Evolutionary conservation across 495 filamentous ascomycete genomes (phyloP).

Genomic region (Tuber melanosporum): DNA sequence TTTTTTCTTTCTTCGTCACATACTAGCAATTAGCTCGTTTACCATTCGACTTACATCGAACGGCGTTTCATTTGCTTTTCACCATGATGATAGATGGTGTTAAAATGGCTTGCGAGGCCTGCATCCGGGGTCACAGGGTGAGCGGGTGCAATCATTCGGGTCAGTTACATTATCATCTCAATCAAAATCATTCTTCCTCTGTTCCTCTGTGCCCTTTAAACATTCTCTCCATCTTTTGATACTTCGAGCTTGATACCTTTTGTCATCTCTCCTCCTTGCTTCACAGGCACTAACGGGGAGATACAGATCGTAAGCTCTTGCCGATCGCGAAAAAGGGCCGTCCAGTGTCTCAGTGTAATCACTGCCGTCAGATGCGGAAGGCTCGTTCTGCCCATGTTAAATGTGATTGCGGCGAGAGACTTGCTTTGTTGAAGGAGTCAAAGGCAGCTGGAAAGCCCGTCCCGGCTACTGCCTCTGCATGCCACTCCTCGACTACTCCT

Average conservation of each 20-base stretch:
- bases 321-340: slow-evolving; percentile 98
- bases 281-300: slow-evolving; percentile 35
- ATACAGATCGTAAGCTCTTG: slow-evolving; percentile 76
- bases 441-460: slow-evolving; percentile 38
- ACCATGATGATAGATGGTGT: slow-evolving; percentile 42
- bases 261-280: slow-evolving; percentile 27
- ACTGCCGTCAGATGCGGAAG: slow-evolving; percentile 95
- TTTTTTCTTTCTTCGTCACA: slow-evolving; percentile 18
- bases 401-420: slow-evolving; percentile 96
- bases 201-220: slow-evolving; percentile 26
- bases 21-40: slow-evolving; percentile 35
- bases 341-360: slow-evolving; percentile 95
- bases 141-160: slow-evolving; percentile 89
- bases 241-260: slow-evolving; percentile 1
- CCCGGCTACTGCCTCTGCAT: slow-evolving; percentile 28
- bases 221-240: slow-evolving; percentile 6
- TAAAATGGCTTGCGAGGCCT: slow-evolving; percentile 67
- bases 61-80: slow-evolving; percentile 28
- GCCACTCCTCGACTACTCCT: slow-evolving; percentile 20
- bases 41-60: slow-evolving; percentile 38
- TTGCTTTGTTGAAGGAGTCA: slow-evolving; percentile 37
- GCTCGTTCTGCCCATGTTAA: slow-evolving; percentile 90
- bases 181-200: slow-evolving; percentile 28
- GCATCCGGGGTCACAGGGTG: slow-evolving; percentile 86
- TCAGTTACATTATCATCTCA: slow-evolving; percentile 48